These are phyloP conservation scores for Crithidia bombi DNA, from an alignment of 208 protist genomes.

Conservation along the genomic window DNA sequence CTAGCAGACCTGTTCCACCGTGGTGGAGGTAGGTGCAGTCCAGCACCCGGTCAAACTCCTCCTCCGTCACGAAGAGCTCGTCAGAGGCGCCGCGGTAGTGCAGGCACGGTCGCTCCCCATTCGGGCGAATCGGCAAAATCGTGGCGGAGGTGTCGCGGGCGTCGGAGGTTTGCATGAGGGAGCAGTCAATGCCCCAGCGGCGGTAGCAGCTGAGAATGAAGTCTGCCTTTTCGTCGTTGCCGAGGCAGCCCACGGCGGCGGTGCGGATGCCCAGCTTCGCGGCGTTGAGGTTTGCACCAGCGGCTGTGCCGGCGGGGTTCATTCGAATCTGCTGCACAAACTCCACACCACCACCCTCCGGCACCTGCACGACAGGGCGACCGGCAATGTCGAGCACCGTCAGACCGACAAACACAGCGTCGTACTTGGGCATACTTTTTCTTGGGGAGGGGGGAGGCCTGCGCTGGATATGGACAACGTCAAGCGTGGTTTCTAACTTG, in stretches of 20 bases:
- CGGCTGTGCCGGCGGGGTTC: conserved; percentile 31
- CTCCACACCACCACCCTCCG: conserved; percentile 22
- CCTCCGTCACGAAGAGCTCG: conserved; percentile 26
- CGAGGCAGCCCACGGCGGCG: conserved; percentile 24
- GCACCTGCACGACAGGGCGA: conserved; percentile 20
- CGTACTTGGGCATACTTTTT: conserved; percentile 20
- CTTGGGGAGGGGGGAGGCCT: no score
- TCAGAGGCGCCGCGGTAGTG: conserved; percentile 31
- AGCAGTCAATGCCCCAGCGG: conserved; percentile 31
- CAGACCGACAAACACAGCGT: conserved; percentile 17
- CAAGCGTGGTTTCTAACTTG: no score
- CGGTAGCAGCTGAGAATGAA: conserved; percentile 30
- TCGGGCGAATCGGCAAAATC: conserved; percentile 25
- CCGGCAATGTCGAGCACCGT: conserved; percentile 32
- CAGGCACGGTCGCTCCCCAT: conserved; percentile 28
- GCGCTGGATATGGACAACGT: no score
- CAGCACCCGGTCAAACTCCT: conserved; percentile 27
- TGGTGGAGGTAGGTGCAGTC: conserved; percentile 27
- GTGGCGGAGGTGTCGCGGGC: conserved; percentile 25
- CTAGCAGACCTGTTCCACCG: conserved; percentile 27
- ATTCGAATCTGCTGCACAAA: conserved; percentile 34
- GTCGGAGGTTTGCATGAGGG: conserved; percentile 22
- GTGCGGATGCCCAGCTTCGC: conserved; percentile 32
- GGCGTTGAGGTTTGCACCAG: conserved; percentile 30
- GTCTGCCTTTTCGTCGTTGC: conserved; percentile 27